Evolutionary conservation across 768 basidiomycete genomes (phyloP), one percentile per base, ranked within the genome.

Genomic region (Wakefieldia striispora): DNA sequence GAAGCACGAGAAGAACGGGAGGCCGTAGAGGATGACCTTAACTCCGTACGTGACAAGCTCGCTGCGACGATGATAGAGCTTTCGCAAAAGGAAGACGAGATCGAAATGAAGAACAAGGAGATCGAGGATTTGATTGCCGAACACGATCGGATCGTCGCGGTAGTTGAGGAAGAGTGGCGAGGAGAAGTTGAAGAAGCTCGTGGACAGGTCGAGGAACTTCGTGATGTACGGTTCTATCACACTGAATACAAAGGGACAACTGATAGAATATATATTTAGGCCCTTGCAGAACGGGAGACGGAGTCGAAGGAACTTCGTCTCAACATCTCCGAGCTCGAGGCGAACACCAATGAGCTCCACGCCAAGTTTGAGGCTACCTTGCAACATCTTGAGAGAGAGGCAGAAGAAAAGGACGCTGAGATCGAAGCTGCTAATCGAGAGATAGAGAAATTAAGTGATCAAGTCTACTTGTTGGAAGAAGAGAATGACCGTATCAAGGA

Each of bases 381-480:
- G 0, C 80, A 79, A 12, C 84, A 92, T 61, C 75, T 94, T 38
- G 89, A 93, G 61, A 75, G 76, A 14, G 89, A 95, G 50, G 76
- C 84, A 2, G 86, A 85, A 9, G 82, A 84, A 58, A 91, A 90
- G 68, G 91, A 94, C 43, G 79, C 72, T 2, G 88, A 94, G 66
- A 78, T 93, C 35, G 78, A 85, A 43, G 73, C 75, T 16, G 75
- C 89, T 36, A 89, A 88, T 56, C 72, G 80, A 37, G 87, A 94
- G 37, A 83, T 95, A 20, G 85, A 93, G 62, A 82, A 78, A 51
- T 80, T 95, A 39, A 82, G 90, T 6, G 84, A 90, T 52, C 82
- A 84, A 46, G 80, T 97, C 9, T 93, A 88, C 66, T 72, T 82
- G 38, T 78, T 95, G 1, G 95, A 98, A 63, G 91, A 95, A 51